Evolutionary conservation across 2,329 filamentous ascomycete genomes (phyloP), one percentile per base, ranked within the genome.

Genomic region (Diaporthe sp.): DNA sequence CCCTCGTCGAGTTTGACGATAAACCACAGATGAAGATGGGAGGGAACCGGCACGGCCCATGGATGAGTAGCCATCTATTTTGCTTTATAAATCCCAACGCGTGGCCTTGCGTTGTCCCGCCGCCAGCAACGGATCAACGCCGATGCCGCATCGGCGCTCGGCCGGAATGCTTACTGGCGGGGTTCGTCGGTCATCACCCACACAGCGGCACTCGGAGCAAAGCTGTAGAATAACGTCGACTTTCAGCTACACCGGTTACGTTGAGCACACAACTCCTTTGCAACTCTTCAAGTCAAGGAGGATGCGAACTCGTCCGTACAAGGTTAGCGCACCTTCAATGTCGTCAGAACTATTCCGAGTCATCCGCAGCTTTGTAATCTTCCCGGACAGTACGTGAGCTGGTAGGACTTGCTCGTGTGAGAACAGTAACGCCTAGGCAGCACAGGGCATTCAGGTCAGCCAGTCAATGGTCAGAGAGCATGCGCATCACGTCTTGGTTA

Each of bases 131-230:
- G 31, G 28, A 37, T 39, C 10, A 25, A 68, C 10, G 31, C 62
- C 62, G 22, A 39, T 37, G 62, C 62, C 62, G 62, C 37, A 31
- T 46, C 39, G 59, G 59, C 39, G 59, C 39, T 62, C 59, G 59
- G 59, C 59, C 22, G 37, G n/a, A n/a, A 15, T 15, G 53, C 53
- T 49, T 49, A 34, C 28, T 57, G 53, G 17, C 53, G 28, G 53
- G 6, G 34, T 57, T 34, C 53, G 31, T 57, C 28, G 28, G 25
- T 15, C 28, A 13, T 31, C 55, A 37, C 4, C 31, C 2, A 1
- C 28, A 13, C 1, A 37, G 31, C 57, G 57, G 57, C 57, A 22
- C 34, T 59, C 57, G 57, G 57, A 37, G 4, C 31, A 37, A 37
- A 8, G 31, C 15, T 9, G 9, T 39, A n/a, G 4, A 37, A n/a